These are phyloP conservation scores for Entomortierella parvispora DNA, from an alignment of 192 early-diverging fungal genomes.

Conservation along the genomic window DNA sequence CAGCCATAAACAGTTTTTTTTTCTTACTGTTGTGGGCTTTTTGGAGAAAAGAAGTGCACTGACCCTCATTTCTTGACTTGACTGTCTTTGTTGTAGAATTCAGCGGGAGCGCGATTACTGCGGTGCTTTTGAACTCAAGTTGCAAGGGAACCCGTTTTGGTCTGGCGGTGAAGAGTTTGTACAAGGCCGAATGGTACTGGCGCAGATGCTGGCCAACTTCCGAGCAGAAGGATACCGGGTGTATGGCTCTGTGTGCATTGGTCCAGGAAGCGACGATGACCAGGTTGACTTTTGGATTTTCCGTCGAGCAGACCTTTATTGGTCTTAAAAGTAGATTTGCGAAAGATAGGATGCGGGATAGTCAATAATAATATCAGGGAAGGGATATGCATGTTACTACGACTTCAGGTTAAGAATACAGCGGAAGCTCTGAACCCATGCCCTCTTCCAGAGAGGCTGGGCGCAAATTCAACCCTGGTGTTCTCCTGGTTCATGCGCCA, in stretches of 20 bases:
- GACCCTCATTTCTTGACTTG: too few species aligned
- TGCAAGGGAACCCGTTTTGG: constrained; percentile 8
- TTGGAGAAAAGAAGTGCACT: neutral
- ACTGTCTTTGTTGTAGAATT: constrained; percentile 2
- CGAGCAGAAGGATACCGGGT: constrained; percentile 16
- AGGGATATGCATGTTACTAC: too few species aligned
- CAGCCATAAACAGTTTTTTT: too few species aligned
- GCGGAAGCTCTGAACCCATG: too few species aligned
- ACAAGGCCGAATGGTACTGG: constrained; percentile 15
- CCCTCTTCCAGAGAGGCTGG: too few species aligned
- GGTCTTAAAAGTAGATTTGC: neutral
- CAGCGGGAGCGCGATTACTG: constrained; percentile 2
- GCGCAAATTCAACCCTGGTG: too few species aligned
- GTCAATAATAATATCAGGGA: too few species aligned
- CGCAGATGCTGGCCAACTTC: constrained; percentile 25
- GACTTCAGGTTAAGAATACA: too few species aligned
- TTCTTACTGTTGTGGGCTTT: too few species aligned
- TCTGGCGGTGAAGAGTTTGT: constrained; percentile 11
- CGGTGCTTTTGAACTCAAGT: constrained; percentile 1
- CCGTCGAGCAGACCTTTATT: constrained; percentile 1
- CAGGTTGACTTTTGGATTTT: constrained; percentile 20
- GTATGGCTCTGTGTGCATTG: constrained; percentile 11
- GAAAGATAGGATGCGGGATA: too few species aligned
- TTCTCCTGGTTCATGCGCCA: too few species aligned
- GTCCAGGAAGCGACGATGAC: neutral